These are phyloP conservation scores for Amanita pseudoporphyria DNA, from an alignment of 768 basidiomycete species.

Conservation along the genomic window DNA sequence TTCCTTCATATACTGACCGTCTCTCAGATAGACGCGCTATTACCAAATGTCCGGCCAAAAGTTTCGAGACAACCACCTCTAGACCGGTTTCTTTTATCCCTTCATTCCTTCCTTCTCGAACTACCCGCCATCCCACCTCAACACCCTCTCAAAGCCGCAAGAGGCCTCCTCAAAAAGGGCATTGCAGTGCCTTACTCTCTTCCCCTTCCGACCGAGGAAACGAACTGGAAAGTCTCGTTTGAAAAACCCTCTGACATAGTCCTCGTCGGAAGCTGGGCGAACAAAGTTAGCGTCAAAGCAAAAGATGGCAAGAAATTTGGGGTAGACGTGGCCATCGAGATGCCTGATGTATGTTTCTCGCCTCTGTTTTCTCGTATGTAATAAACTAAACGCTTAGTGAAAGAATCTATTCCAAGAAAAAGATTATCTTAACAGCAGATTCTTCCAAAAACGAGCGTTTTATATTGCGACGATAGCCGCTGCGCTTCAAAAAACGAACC, in stretches of 20 bases:
- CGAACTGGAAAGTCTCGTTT: constrained; percentile 85
- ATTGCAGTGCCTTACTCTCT: constrained; percentile 59
- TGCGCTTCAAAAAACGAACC: constrained; percentile 37
- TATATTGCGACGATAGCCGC: constrained; percentile 77
- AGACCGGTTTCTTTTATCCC: constrained; percentile 55
- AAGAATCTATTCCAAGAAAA: constrained; percentile 90
- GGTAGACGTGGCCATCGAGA: constrained; percentile 78
- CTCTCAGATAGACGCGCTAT: constrained; percentile 63
- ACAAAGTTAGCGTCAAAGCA: constrained; percentile 62
- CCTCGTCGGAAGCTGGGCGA: constrained; percentile 82
- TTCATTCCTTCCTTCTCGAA: constrained; percentile 56
- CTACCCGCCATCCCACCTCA: constrained; percentile 48
- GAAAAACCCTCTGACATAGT: constrained; percentile 68
- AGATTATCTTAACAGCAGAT: constrained; percentile 82
- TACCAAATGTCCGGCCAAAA: constrained; percentile 70
- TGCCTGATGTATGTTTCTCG: constrained; percentile 59
- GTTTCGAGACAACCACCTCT: constrained; percentile 43
- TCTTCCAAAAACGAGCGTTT: constrained; percentile 87
- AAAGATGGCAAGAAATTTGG: constrained; percentile 56
- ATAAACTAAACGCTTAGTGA: not conserved
- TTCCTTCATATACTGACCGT: constrained; percentile 9
- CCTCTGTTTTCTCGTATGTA: not conserved
- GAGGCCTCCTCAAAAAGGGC: constrained; percentile 39
- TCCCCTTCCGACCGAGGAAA: constrained; percentile 66
- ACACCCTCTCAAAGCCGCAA: constrained; percentile 60